Evolutionary conservation across 139 green algal species (phyloP).

Genomic region (Deuterostichococcus epilithicus): DNA sequence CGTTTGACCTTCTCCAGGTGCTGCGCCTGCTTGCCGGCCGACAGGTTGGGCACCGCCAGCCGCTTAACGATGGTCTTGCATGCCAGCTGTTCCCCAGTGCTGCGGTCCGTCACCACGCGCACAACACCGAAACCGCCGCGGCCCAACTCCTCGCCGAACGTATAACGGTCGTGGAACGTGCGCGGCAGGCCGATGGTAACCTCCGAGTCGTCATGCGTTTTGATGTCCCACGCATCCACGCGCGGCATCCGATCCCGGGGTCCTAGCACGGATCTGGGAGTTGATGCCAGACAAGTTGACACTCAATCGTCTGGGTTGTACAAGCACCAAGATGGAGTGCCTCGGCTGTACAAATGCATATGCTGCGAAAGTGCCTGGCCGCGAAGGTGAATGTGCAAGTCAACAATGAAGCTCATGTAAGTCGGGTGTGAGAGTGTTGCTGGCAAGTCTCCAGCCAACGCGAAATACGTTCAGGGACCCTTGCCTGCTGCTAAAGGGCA

Average conservation of each 20-base stretch:
- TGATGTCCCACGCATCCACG: conserved; percentile 44
- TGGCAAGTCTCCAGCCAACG: too few species aligned
- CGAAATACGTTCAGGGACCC: too few species aligned
- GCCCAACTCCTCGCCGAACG: conserved; percentile 50
- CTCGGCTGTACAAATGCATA: too few species aligned
- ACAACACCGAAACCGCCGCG: conserved; percentile 81
- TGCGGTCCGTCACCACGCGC: conserved; percentile 36
- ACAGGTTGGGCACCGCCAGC: conserved; percentile 61
- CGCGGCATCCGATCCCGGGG: conserved; percentile 47
- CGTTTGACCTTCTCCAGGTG: conserved; percentile 77
- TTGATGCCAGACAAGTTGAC: too few species aligned
- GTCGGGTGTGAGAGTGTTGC: too few species aligned
- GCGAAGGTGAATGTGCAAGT: too few species aligned
- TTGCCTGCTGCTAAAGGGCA: too few species aligned
- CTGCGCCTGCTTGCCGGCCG: conserved; percentile 50
- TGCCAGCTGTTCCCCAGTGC: conserved; percentile 63
- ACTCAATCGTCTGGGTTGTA: too few species aligned
- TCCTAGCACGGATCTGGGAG: too few species aligned
- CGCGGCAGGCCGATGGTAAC: conserved; percentile 16
- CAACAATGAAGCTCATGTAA: too few species aligned
- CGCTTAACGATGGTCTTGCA: conserved; percentile 78
- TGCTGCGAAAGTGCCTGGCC: too few species aligned
- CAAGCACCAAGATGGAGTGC: too few species aligned
- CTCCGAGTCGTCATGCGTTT: background rate
- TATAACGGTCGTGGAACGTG: conserved; percentile 30